A percentile compares a stretch with the other conserved stretches of the same genome.
These are phyloP conservation scores for Solanum clarkiae DNA, from an alignment of 257 asterid species.

Conservation along the genomic window DNA sequence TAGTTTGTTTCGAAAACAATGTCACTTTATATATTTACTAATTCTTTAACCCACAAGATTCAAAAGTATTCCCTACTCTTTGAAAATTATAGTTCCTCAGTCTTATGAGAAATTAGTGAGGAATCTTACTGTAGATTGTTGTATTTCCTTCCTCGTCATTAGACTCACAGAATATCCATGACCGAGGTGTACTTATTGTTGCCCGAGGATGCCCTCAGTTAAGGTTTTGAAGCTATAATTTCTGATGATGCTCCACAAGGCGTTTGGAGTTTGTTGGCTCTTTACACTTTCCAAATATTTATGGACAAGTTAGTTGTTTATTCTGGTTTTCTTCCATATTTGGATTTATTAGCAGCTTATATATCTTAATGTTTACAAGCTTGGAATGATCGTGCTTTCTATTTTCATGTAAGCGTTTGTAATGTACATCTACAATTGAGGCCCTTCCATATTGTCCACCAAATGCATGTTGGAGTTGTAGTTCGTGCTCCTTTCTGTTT, in stretches of 20 bases:
- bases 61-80: background rate
- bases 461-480: background rate
- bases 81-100: background rate
- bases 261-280: slow-evolving; percentile 54
- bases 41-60: background rate
- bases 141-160: slow-evolving; percentile 49
- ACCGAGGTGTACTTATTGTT: slow-evolving; percentile 58
- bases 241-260: slow-evolving; percentile 62
- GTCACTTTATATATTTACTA: background rate
- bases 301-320: slow-evolving; percentile 53
- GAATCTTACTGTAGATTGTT: slow-evolving; percentile 65
- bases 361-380: background rate
- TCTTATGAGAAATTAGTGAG: slow-evolving; percentile 13
- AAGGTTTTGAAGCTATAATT: slow-evolving; percentile 61
- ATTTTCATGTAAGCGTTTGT: background rate
- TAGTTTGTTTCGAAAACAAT: background rate
- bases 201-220: slow-evolving; percentile 51
- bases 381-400: background rate
- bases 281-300: slow-evolving; percentile 64
- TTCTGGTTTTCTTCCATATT: background rate
- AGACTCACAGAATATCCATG: slow-evolving; percentile 53
- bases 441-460: background rate
- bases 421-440: background rate
- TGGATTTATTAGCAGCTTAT: background rate
- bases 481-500: background rate